Evolutionary conservation across 2,329 filamentous ascomycete genomes (phyloP).

Genomic region (Fusarium ambrosium): DNA sequence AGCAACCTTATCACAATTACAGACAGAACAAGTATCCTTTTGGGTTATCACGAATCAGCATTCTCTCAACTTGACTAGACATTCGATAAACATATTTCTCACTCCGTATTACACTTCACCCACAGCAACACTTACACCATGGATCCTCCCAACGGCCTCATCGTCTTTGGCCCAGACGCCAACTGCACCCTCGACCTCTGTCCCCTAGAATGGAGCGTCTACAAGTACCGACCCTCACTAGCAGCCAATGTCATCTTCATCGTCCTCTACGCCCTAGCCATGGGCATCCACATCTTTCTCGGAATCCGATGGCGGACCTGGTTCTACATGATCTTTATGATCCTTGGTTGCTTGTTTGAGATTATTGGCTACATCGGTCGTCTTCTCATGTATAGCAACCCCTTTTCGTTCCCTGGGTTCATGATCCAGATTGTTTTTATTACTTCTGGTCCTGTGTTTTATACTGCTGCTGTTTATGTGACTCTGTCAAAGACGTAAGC

Average conservation of each 20-base stretch:
- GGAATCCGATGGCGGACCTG: conserved; percentile 59
- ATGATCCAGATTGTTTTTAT: conserved; percentile 70
- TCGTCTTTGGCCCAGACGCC: conserved; percentile 59
- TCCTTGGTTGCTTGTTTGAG: conserved; percentile 67
- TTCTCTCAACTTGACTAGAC: not conserved
- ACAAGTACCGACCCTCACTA: conserved; percentile 61
- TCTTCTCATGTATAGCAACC: conserved; percentile 68
- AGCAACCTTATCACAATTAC: not conserved
- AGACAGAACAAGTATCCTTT: not conserved
- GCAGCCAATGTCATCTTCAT: conserved; percentile 59
- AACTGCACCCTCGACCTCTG: conserved; percentile 66
- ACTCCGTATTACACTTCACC: not conserved
- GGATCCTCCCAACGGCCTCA: conserved; percentile 17
- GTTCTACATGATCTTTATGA: conserved; percentile 63
- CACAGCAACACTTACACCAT: conserved; percentile 26
- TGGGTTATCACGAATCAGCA: not conserved
- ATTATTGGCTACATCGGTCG: conserved; percentile 74
- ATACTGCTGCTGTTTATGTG: conserved; percentile 75
- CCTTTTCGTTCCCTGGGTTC: conserved; percentile 70
- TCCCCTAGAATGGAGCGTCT: conserved; percentile 60
- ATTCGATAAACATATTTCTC: not conserved
- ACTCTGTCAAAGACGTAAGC: conserved; percentile 62
- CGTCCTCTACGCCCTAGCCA: conserved; percentile 60
- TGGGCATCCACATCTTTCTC: conserved; percentile 57
- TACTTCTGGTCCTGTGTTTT: conserved; percentile 58